phyloP scores from a whole-genome alignment of 2,329 filamentous ascomycete species.

The Graphilbum sp. region DNA sequence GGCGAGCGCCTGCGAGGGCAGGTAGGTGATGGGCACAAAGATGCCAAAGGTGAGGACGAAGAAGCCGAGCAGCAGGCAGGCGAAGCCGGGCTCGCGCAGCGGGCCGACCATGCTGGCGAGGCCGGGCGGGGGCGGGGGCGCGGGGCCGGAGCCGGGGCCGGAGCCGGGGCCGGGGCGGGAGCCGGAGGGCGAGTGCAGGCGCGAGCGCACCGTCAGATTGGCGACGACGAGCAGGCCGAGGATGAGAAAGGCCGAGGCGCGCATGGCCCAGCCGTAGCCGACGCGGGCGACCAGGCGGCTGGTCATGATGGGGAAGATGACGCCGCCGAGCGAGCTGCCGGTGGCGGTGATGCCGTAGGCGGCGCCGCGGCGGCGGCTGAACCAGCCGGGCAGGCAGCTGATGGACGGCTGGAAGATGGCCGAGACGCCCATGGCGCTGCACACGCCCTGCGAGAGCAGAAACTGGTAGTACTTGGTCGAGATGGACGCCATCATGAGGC shows the following conservation, averaged over 20 bases:
- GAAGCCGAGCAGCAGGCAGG: slow-evolving; percentile 8
- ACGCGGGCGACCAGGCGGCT: slow-evolving; percentile 10
- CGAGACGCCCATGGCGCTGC: slow-evolving; percentile 9
- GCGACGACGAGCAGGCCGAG: slow-evolving; percentile 12
- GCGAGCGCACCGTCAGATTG: slow-evolving; percentile 11
- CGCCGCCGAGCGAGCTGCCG: slow-evolving; percentile 14
- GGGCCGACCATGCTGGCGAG: slow-evolving; percentile 9
- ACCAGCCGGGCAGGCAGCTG: slow-evolving; percentile 11
- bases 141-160: not conserved
- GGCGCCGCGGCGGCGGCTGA: slow-evolving; percentile 10
- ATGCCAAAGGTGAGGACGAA: slow-evolving; percentile 13
- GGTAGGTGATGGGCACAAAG: slow-evolving; percentile 13
- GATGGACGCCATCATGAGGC: slow-evolving; percentile 41
- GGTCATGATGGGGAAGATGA: slow-evolving; percentile 16
- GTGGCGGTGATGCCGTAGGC: slow-evolving; percentile 12
- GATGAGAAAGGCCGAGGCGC: slow-evolving; percentile 13
- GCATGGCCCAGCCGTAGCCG: slow-evolving; percentile 16
- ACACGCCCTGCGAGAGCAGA: slow-evolving; percentile 12
- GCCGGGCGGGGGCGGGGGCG: too few species aligned
- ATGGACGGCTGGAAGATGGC: slow-evolving; percentile 11
- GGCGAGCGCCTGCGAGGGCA: slow-evolving; percentile 10
- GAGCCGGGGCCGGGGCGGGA: not conserved
- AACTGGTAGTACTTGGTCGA: slow-evolving; percentile 16
- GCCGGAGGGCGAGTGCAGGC: slow-evolving; percentile 4
- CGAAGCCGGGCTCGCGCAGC: slow-evolving; percentile 10